Evolutionary conservation across 148 eudicot genomes (phyloP), one percentile per base, ranked within the genome.

Genomic region (Amaranthus hypochondriacus): DNA sequence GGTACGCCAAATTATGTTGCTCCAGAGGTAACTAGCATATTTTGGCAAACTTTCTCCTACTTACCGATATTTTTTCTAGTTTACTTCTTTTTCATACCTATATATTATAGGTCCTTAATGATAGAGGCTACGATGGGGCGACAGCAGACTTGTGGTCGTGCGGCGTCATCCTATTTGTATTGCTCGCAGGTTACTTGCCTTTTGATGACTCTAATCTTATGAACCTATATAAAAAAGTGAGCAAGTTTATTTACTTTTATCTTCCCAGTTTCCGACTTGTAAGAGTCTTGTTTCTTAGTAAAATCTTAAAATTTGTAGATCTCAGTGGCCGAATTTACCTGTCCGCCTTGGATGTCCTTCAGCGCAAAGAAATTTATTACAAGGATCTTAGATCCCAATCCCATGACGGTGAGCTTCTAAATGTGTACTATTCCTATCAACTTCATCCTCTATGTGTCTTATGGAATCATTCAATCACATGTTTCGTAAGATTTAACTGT

Each of bases 161-260:
- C 82, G 98, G 98, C 58, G 97, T 94, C 80, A 94, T 94, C 82
- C 87, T 94, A 70, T 94, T 89, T 82, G 98, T 94, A 62, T 76
- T 94, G 87, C 90, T 94, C 76, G 93, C 98, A 83, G 98, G 98
- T 81, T 94, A 94, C 90, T 90, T 94, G 96, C 98, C 98, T 84
- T 94, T 94, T 73, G 98, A 94, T 81, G 97, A 94, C 77, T 81
- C 93, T 79, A 91, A 92, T 90, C 89, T 94, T 84, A 78, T 90
- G 85, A 91, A 85, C 84, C 97, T 94, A 42, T 94, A 91, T 83
- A 89, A 84, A 84, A 94, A 94, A 86, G 98, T 91, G 86, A 90
- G 96, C 79, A 77, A 61, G 77, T 79, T 86, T 71, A 72, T 58
- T 48, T 18, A 60, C 21, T 47, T 58, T 67, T 11, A 72, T 81